These are phyloP conservation scores for Tylopilus sp. DNA, from an alignment of 768 basidiomycete species.

Conservation along the genomic window DNA sequence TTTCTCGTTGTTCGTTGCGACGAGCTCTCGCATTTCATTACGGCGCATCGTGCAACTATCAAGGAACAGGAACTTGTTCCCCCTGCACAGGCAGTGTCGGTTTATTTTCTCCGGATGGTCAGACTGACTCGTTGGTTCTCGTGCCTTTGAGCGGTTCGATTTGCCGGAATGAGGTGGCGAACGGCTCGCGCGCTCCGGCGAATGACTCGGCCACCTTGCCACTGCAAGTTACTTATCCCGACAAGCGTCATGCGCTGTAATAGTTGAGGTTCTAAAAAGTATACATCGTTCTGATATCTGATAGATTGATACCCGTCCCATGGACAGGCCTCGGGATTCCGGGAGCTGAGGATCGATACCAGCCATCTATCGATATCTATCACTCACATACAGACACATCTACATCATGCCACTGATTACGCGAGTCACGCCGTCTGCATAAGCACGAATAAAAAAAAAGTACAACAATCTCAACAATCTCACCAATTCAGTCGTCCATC, in stretches of 20 bases:
- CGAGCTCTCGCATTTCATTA: too few relatives aligned
- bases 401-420: neutral
- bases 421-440: neutral
- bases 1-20: neutral
- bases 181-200: too few relatives aligned
- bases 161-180: too few relatives aligned
- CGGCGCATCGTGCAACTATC: too few relatives aligned
- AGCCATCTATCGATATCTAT: too few relatives aligned
- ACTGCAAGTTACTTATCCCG: too few relatives aligned
- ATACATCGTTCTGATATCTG: neutral
- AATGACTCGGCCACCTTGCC: too few relatives aligned
- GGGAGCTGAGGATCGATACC: too few relatives aligned
- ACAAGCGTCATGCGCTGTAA: too few relatives aligned
- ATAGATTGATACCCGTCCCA: neutral
- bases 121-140: too few relatives aligned
- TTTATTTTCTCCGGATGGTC: neutral
- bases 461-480: neutral
- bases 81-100: neutral
- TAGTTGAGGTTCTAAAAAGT: neutral
- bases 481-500: slow-evolving; percentile 47
- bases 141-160: neutral
- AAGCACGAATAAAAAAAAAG: slow-evolving; percentile 7
- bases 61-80: neutral
- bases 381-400: too few relatives aligned
- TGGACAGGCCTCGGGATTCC: too few relatives aligned